Evolutionary conservation across 805 yeast genomes (phyloP).

Genomic region (Vanderwaltozyma tropicalis): DNA sequence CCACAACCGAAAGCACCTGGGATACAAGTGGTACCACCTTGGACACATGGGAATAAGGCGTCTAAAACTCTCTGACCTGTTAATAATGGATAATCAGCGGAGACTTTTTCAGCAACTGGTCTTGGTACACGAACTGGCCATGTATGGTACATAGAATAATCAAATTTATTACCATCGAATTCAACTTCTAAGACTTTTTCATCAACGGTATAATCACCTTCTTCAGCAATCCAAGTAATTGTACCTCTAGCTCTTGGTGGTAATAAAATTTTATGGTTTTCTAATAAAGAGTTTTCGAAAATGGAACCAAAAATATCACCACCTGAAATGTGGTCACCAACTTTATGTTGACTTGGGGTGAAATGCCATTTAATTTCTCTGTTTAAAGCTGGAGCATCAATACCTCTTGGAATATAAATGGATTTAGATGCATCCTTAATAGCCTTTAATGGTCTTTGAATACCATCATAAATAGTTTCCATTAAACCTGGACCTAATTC

Average conservation of each 20-base stretch:
- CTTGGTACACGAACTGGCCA: slow-evolving; percentile 99
- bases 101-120: slow-evolving; percentile 88
- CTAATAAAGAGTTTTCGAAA: slow-evolving; percentile 84
- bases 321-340: slow-evolving; percentile 96
- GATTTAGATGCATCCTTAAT: slow-evolving; percentile 81
- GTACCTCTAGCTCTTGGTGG: slow-evolving; percentile 99
- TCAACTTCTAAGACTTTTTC: slow-evolving; percentile 88
- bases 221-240: slow-evolving; percentile 74
- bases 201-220: slow-evolving; percentile 86
- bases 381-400: slow-evolving; percentile 89
- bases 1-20: slow-evolving; percentile 99
- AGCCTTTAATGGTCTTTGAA: slow-evolving; percentile 95
- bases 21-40: slow-evolving; percentile 99
- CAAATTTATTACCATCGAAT: slow-evolving; percentile 74
- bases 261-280: slow-evolving; percentile 85
- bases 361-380: slow-evolving; percentile 79
- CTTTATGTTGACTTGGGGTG: slow-evolving; percentile 59
- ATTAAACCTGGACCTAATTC: slow-evolving; percentile 98
- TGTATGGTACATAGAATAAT: slow-evolving; percentile 91
- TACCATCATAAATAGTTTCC: slow-evolving; percentile 99
- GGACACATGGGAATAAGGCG: slow-evolving; percentile 96
- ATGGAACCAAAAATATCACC: slow-evolving; percentile 95
- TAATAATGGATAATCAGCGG: slow-evolving; percentile 90
- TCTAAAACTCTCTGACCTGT: slow-evolving; percentile 99
- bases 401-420: slow-evolving; percentile 97